Percentiles rank a stretch among this genome's conserved stretches.
Conservation (phyloP, 441 rosid genomes). For the Rhodomyrtus psidioides region DNA sequence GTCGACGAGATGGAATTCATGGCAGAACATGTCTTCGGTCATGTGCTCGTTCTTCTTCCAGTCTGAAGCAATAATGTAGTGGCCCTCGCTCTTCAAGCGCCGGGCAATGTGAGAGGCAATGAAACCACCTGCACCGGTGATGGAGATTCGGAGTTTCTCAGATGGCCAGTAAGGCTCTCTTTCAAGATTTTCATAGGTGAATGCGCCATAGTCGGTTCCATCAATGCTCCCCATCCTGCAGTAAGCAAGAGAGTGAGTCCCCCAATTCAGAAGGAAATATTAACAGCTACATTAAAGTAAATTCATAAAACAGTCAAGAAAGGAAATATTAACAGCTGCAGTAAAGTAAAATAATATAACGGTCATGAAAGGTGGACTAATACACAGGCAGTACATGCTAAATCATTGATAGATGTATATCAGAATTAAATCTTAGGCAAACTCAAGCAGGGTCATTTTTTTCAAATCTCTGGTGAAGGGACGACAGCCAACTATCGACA, state of each 20-base stretch:
- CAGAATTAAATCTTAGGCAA: not conserved
- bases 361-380: not conserved
- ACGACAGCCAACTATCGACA: not conserved
- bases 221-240: slow-evolving; percentile 70
- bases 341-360: not conserved
- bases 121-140: slow-evolving; percentile 96
- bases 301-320: not conserved
- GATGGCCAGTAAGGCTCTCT: slow-evolving; percentile 93
- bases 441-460: not conserved
- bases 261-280: not conserved
- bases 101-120: slow-evolving; percentile 99
- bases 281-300: not conserved
- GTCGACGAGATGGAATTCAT: slow-evolving; percentile 91
- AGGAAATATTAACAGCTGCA: not conserved
- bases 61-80: slow-evolving; percentile 68
- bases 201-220: slow-evolving; percentile 60
- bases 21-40: slow-evolving; percentile 95
- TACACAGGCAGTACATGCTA: not conserved
- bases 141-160: slow-evolving; percentile 67
- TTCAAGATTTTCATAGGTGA: slow-evolving; percentile 79
- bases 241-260: not conserved
- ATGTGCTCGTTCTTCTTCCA: slow-evolving; percentile 99
- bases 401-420: not conserved
- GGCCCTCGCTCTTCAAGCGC: slow-evolving; percentile 78
- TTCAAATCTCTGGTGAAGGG: not conserved